Percentiles rank a stretch among this genome's conserved stretches.
phyloP scores from a whole-genome alignment of 2,329 filamentous ascomycete genomes.

The Macrophomina phaseolina region DNA sequence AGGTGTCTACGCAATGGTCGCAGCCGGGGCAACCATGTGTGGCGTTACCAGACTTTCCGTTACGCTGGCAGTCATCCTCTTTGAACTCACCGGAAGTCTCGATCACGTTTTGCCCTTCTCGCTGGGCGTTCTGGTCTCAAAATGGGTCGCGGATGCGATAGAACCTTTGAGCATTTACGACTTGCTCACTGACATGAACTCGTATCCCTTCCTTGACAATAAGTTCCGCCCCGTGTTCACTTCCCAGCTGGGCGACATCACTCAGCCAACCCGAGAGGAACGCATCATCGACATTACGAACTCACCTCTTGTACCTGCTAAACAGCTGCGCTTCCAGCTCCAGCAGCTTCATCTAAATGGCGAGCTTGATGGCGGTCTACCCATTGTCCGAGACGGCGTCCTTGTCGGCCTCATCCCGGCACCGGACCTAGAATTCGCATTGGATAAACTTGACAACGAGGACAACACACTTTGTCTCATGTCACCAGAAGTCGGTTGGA shows the following conservation, averaged over 20 bases:
- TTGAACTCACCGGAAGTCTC: conserved; percentile 92
- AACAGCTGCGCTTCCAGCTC: conserved; percentile 78
- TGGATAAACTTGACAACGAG: conserved; percentile 83
- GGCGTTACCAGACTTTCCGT: conserved; percentile 93
- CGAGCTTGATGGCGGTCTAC: conserved; percentile 89
- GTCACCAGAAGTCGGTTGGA: conserved; percentile 64
- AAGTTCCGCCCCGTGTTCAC: conserved; percentile 93
- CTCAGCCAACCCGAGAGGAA: conserved; percentile 74
- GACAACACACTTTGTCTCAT: conserved; percentile 79
- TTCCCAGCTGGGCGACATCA: conserved; percentile 84
- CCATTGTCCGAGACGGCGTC: conserved; percentile 78
- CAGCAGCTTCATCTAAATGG: conserved; percentile 82
- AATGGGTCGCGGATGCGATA: conserved; percentile 96
- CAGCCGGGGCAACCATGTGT: conserved; percentile 96
- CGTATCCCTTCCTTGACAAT: conserved; percentile 96
- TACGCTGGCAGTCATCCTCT: conserved; percentile 91
- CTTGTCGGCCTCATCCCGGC: conserved; percentile 91
- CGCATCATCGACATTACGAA: conserved; percentile 86
- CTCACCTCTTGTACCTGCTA: conserved; percentile 79
- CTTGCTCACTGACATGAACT: conserved; percentile 93
- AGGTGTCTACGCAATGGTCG: conserved; percentile 94
- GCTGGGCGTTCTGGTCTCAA: conserved; percentile 88
- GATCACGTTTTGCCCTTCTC: conserved; percentile 97
- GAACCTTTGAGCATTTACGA: conserved; percentile 97
- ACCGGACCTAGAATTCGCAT: conserved; percentile 89